A percentile compares a stretch with the other conserved stretches of the same genome.
These are phyloP conservation scores for Kodamaea neixiangensis DNA, from an alignment of 805 yeast genomes.

Conservation along the genomic window DNA sequence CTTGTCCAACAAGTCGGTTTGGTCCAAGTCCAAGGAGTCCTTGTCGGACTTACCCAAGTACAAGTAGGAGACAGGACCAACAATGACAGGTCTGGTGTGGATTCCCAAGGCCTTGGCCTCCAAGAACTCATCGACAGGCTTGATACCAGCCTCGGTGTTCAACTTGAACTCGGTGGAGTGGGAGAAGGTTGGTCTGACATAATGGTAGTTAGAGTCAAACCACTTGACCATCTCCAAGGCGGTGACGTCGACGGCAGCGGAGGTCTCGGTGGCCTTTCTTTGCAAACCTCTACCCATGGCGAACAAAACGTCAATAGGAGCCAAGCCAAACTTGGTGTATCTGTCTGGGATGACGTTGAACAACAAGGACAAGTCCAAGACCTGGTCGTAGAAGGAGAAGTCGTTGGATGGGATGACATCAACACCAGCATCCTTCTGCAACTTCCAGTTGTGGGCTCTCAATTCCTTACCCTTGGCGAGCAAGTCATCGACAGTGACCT, in stretches of 20 bases:
- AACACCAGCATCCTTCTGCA: conserved; percentile 96
- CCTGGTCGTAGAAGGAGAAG: conserved; percentile 97
- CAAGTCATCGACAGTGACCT: conserved; percentile 82
- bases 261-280: conserved; percentile 86
- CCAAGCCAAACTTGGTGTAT: conserved; percentile 87
- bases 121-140: conserved; percentile 95
- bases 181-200: conserved; percentile 98
- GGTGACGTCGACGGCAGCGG: conserved; percentile 94
- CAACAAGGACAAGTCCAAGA: conserved; percentile 85
- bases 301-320: conserved; percentile 87
- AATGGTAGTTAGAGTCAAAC: conserved; percentile 99
- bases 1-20: conserved; percentile 86
- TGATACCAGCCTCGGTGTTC: conserved; percentile 67
- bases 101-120: conserved; percentile 97
- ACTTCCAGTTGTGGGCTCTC: conserved; percentile 96
- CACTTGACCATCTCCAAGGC: conserved; percentile 99
- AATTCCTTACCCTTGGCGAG: conserved; percentile 91
- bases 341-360: conserved; percentile 97
- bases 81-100: conserved; percentile 94
- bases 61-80: conserved; percentile 96
- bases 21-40: conserved; percentile 93
- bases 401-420: conserved; percentile 97
- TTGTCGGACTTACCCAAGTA: conserved; percentile 97
- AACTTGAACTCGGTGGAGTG: conserved; percentile 94
- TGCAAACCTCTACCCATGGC: conserved; percentile 99